Base-by-base conservation (phyloP, 345 rosid genomes). In the Capsella bursapastoris region DNA sequence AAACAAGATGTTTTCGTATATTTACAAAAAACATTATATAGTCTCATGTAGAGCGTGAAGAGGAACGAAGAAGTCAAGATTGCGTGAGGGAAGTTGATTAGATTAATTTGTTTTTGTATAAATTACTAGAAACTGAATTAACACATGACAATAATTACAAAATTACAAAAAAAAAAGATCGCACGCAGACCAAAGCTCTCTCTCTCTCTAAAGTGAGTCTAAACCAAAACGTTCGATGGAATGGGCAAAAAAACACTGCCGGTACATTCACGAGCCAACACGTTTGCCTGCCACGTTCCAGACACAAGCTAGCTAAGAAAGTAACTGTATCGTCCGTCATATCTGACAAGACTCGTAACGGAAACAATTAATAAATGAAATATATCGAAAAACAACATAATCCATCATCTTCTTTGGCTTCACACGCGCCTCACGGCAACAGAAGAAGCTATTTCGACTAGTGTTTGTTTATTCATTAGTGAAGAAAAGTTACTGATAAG, bases 221-320 rank as follows among this genome's bases (percentile, higher is more conserved):
- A 7, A 22, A 34, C 69, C 44, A 68, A 34, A 68, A 44, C 58
- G 74, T 38, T 61, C 34, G 64, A 74, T 74, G 57, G 56, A 57
- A 9, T 60, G 10, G 56, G 63, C 14, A 55, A 35, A 70, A 18
- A 70, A 70, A 63, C 71, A 55, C 71, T 48, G 45, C 52, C 35
- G 64, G 32, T 35, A 35, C 73, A 34, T 62, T 62, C 60, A 69
- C 28, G 59, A 62, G 80, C 75, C 53, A 75, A 34, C 79, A 76
- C 60, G 45, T 69, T 76, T 63, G 75, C 80, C 66, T 63, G 71
- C 76, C 72, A 77, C 80, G 72, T 63, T 29, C 68, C 62, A 64
- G 62, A 77, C 76, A 77, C 60, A 71, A 70, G 47, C 68, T 15
- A 22, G 0, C 25, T 22, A 22, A 34, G 15, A 16, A 67, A 16